Percentiles rank a stretch among this genome's conserved stretches.
These are phyloP conservation scores for Nitzschia palea DNA, from an alignment of 108 stramenopile species.

Conservation along the genomic window DNA sequence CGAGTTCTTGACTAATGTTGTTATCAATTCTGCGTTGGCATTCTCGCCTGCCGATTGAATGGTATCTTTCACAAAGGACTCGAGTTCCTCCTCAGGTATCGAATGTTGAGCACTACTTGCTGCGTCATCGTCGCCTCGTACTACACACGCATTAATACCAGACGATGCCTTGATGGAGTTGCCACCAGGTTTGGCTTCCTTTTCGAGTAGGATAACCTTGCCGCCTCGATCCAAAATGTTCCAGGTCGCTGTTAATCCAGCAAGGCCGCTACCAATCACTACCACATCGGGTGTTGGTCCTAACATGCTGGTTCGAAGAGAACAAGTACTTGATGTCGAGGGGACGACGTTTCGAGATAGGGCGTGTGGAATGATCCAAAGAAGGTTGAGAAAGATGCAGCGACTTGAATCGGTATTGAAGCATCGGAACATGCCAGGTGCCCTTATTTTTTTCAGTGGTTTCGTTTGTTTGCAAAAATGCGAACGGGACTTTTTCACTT, in stretches of 20 bases:
- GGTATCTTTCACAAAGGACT: slow-evolving; percentile 67
- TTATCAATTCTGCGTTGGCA: slow-evolving; percentile 51
- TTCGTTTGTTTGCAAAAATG: too few species aligned
- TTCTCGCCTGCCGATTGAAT: slow-evolving; percentile 53
- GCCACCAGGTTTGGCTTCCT: slow-evolving; percentile 77
- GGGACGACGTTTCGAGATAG: too few species aligned
- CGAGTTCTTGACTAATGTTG: slow-evolving; percentile 60
- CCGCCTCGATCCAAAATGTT: slow-evolving; percentile 75
- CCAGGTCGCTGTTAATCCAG: slow-evolving; percentile 73
- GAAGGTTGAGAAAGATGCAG: too few species aligned
- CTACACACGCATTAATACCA: slow-evolving; percentile 57
- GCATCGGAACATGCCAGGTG: too few species aligned
- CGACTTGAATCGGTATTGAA: too few species aligned
- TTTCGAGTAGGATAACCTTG: slow-evolving; percentile 77
- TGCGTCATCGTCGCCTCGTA: not conserved
- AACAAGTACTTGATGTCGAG: too few species aligned
- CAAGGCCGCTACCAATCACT: slow-evolving; percentile 76
- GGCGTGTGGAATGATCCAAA: too few species aligned
- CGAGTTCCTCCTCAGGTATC: slow-evolving; percentile 29
- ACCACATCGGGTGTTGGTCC: slow-evolving; percentile 68
- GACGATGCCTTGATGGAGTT: slow-evolving; percentile 87
- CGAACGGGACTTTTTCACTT: too few species aligned
- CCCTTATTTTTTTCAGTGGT: too few species aligned
- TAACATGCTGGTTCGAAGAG: too few species aligned
- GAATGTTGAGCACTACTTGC: slow-evolving; percentile 23